Evolutionary conservation across 2,329 filamentous ascomycete species (phyloP), one percentile per base, ranked within the genome.

Genomic region (Pseudogymnoascus sp.): DNA sequence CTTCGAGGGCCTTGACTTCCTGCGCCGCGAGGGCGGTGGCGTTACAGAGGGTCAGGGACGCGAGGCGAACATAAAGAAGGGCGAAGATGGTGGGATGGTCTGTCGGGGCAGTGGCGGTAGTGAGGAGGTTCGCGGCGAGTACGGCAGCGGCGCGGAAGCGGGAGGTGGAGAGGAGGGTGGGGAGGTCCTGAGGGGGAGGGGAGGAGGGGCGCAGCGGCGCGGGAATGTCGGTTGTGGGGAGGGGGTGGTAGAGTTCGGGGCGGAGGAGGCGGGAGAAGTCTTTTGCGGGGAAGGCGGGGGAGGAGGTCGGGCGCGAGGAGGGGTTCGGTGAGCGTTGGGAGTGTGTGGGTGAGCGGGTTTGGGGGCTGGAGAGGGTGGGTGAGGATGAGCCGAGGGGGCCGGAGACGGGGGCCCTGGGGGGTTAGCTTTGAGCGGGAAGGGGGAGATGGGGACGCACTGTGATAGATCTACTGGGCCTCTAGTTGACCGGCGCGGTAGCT

Each of bases 71-170:
- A 76, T 96, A 93, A 1, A 96, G 79, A 15, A 97, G 80, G 40
- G 83, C 78, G 70, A 97, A 91, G 61, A 97, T 90, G 21, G 82
- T 79, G 6, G 78, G 78, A 53, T 85, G 78, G 72, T 93, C 86
- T 57, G 78, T 79, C 0, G 86, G 79, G 69, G 11, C 75, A 72
- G 4, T 77, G 75, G n/a, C 75, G 76, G 4, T 78, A n/a, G 76
- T 86, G 11, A 91, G 80, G 36, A 83, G 80, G 64, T 85, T 82
- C 0, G 84, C 84, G 0, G 87, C 84, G 33, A 85, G 82, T 61
- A 87, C 85, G 65, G 91, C 91, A 7, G 91, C 90, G 15, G 87
- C 84, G 65, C 93, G 85, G 76, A 93, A 97, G 73, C 95, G 88
- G 60, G 92, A 91, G 1, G 80, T 77, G 0, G 82, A 76, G 6